Conservation (phyloP, 2,329 filamentous ascomycete species). For the Monosporascus sp. region DNA sequence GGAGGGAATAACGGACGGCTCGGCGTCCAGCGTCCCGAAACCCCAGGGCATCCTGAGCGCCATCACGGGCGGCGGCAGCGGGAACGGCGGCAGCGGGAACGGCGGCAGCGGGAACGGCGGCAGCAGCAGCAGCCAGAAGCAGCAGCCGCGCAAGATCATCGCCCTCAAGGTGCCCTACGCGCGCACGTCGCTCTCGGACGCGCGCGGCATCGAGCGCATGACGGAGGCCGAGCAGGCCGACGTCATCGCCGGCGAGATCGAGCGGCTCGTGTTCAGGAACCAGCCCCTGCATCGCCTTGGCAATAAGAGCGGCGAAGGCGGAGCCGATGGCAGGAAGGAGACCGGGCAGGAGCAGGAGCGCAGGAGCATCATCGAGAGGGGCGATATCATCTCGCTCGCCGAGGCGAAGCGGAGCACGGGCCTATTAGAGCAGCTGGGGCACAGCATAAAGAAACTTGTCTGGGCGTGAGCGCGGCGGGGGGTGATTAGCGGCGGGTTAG, state of each 20-base stretch:
- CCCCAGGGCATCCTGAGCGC: constrained; percentile 17
- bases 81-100: neutral
- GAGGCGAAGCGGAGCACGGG: constrained; percentile 87
- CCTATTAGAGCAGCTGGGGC: constrained; percentile 78
- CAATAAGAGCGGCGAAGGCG: constrained; percentile 1
- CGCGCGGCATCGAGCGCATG: constrained; percentile 41
- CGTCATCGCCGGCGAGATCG: constrained; percentile 71
- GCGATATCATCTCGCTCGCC: constrained; percentile 74
- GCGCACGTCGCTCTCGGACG: constrained; percentile 50
- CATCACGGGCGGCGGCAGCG: constrained; percentile 9
- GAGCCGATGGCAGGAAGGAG: constrained; percentile 15
- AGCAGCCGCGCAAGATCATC: constrained; percentile 35
- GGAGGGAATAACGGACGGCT: constrained; percentile 1
- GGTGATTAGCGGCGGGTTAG: neutral
- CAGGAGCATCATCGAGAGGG: constrained; percentile 47
- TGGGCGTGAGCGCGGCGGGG: constrained; percentile 52
- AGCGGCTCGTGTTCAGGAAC: constrained; percentile 54
- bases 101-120: constrained; percentile 26
- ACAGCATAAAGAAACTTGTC: constrained; percentile 89
- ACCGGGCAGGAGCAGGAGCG: neutral
- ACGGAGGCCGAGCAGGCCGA: constrained; percentile 54
- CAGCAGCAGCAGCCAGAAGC: constrained; percentile 20
- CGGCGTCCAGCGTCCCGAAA: constrained; percentile 14
- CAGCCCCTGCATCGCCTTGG: constrained; percentile 28
- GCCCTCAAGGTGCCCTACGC: constrained; percentile 53